Percentiles rank a stretch among this genome's conserved stretches.
Evolutionary conservation across 768 basidiomycete genomes (phyloP).

Genomic region (Infundibulicybe gibba): DNA sequence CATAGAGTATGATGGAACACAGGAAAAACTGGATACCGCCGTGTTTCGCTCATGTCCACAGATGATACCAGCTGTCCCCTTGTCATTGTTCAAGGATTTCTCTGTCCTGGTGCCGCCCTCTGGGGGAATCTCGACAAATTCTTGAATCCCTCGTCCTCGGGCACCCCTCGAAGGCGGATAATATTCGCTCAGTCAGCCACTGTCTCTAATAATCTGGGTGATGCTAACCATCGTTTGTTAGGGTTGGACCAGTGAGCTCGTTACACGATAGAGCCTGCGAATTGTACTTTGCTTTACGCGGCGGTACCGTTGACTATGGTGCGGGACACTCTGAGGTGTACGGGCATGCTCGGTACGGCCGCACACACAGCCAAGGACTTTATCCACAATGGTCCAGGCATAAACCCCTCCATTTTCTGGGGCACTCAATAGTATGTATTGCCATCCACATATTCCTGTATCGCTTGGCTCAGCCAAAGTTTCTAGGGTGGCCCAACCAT

Average conservation of each 20-base stretch:
- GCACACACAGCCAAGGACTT: slow-evolving; percentile 30
- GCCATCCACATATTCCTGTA: neutral
- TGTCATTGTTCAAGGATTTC: slow-evolving; percentile 47
- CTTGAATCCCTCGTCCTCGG: slow-evolving; percentile 7
- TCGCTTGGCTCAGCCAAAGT: neutral
- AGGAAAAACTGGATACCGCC: no score
- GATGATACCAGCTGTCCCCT: slow-evolving; percentile 23
- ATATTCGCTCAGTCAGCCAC: slow-evolving; percentile 5
- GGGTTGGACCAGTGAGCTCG: slow-evolving; percentile 49
- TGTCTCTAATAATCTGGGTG: neutral
- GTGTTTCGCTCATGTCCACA: neutral
- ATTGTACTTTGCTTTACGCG: slow-evolving; percentile 40
- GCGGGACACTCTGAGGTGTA: slow-evolving; percentile 32
- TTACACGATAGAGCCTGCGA: slow-evolving; percentile 53
- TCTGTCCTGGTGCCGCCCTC: slow-evolving; percentile 28
- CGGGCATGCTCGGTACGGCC: slow-evolving; percentile 38
- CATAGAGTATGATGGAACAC: no score
- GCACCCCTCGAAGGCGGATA: slow-evolving; percentile 12
- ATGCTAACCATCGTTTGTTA: slow-evolving; percentile 10
- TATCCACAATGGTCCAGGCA: slow-evolving; percentile 44
- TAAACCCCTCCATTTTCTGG: slow-evolving; percentile 44
- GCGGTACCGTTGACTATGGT: slow-evolving; percentile 50
- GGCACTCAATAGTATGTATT: slow-evolving; percentile 41
- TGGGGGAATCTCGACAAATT: slow-evolving; percentile 38
- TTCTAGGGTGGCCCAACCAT: slow-evolving; percentile 46